Evolutionary conservation across 371 early-diverging fungal genomes (phyloP).

Genomic region (Circinella umbellata): DNA sequence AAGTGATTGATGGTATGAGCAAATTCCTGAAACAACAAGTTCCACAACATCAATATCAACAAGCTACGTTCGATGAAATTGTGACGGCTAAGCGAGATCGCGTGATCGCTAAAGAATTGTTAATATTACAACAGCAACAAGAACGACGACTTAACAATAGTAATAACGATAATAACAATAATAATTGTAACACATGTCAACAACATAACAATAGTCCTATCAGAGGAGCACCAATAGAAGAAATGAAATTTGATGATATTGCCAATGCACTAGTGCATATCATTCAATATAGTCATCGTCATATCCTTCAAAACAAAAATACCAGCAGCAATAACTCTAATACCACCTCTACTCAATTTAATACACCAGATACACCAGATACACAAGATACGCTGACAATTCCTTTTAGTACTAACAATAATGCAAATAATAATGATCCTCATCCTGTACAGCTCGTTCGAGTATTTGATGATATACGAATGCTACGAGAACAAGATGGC

Average conservation of each 20-base stretch:
- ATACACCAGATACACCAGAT: too few relatives aligned
- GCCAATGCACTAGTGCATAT: constrained; percentile 9
- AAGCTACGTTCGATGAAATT: neutral
- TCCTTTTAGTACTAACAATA: too few relatives aligned
- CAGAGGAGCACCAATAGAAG: neutral
- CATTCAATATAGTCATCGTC: constrained; percentile 18
- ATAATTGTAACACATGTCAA: neutral
- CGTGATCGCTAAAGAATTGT: neutral
- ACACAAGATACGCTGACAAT: too few relatives aligned
- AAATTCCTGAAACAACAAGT: constrained; percentile 17
- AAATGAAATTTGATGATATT: constrained; percentile 1
- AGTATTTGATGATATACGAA: constrained; percentile 12
- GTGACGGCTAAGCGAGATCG: neutral
- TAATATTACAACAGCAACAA: constrained; percentile 7
- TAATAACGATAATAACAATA: neutral
- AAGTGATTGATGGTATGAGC: constrained; percentile 37
- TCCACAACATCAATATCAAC: constrained; percentile 3
- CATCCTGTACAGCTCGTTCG: constrained; percentile 16
- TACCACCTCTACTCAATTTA: too few relatives aligned
- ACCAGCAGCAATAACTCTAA: neutral
- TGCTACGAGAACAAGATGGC: constrained; percentile 21
- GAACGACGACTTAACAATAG: neutral
- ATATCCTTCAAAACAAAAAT: neutral
- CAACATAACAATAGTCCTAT: too few relatives aligned
- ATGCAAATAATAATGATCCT: neutral